Evolutionary conservation across 768 basidiomycete species (phyloP), one percentile per base, ranked within the genome.

Genomic region (Clitopilus passeckerianus): DNA sequence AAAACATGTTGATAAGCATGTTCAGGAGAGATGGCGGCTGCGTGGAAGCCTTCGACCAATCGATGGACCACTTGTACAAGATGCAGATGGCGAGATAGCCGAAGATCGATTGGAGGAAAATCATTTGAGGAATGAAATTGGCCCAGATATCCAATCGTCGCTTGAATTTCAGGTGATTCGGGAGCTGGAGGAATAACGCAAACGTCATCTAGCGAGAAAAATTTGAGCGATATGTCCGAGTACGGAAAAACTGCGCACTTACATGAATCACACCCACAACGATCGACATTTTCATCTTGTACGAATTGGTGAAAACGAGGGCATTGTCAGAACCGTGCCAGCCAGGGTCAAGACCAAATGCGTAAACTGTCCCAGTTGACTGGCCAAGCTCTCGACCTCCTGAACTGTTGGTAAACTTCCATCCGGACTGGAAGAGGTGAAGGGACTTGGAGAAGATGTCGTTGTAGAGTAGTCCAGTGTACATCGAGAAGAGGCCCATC

Each of bases 231-330:
- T 57, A 56, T 65, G 53, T 62, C 53, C 33, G 20, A 54, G n/a
- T 27, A 57, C 44, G 43, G 43, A 34, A 52, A 22, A 34, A 61
- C 37, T 41, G 62, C 20, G 18, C 58, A 75, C 87, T 66, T 76
- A 98, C 96, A 72, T 99, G 96, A 60, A 91, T 90, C 64, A 99
- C 95, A 71, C 97, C 97, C 57, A 99, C 74, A 34, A 98, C 85
- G 68, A 99, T 88, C 20, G 93, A 91, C 93, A 98, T 94, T 79
- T 99, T 98, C 97, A 99, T 99, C 86, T 98, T 99, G 80, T 96
- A 96, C 37, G 95, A 98, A 75, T 99, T 99, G 56, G 90, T 90
- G 74, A 98, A 99, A 44, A 97, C 87, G 60, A 99, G 81, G 1
- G 79, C 80, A 68, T 99, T 99, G 64, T 93, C 91, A 5, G 95